Base-by-base conservation (phyloP, 2,329 filamentous ascomycete species). In the Venturia effusa region DNA sequence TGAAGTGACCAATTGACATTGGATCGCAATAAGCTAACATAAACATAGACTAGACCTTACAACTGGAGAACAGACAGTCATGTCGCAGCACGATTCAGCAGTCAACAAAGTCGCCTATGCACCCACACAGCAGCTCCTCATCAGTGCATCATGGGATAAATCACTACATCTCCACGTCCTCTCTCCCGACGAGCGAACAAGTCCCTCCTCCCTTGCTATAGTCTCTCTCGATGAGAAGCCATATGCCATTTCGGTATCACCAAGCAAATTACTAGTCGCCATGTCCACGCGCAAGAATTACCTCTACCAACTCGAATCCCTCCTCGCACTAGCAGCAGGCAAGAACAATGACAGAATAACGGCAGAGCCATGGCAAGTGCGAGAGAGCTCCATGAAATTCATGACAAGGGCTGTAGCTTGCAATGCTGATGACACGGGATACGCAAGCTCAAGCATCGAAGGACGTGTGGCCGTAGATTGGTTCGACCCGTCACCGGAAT, bases 351-450 rank as follows among this genome's bases (percentile, higher is more conserved):
- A 79, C 22, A 77, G 71, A 11, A 71, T 74, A 17, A 78, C 76
- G 64, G 77, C 92, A 62, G 83, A 89, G 72, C 92, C 93, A 0
- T 97, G 91, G 91, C 94, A 99, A 76, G 85, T 90, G 70, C 86
- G 94, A 66, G 94, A 99, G 75, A 96, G 90, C 62, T 95, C 89
- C 32, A 83, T 99, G 72, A 96, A 97, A 74, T 99, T 96, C 77
- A 91, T 97, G 81, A 97, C 93, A 1, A 85, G 94, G 66, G 90
- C 90, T 22, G 89, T 97, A 0, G 87, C 92, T 19, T 96, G 93
- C 75, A 97, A 99, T 94, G 93, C 94, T 17, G 92, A 94, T 70
- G 94, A 97, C 68, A 89, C 88, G 13, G 94, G 94, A 5, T 99
- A 97, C 74, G 92, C 93, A 11, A 93, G 89, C 1, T 90, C 86